These are phyloP conservation scores for Kluyveromyces siamensis DNA, from an alignment of 805 yeast genomes.

Conservation along the genomic window DNA sequence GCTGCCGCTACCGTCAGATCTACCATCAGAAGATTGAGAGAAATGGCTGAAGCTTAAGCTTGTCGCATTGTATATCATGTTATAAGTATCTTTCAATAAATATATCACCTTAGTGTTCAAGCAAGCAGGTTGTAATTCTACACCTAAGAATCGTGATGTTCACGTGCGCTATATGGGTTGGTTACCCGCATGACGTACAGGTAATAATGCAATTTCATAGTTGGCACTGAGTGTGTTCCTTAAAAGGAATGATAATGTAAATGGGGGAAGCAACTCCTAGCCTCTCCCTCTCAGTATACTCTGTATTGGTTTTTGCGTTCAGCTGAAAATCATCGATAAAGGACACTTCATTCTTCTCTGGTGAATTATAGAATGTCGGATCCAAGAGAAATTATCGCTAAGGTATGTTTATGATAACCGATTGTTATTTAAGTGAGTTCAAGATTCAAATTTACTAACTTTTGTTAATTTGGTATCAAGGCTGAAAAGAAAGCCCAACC, in stretches of 20 bases:
- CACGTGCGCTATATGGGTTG: background rate
- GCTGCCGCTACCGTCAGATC: constrained; percentile 99
- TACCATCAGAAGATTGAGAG: constrained; percentile 99
- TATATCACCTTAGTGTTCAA: background rate
- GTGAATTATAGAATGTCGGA: constrained; percentile 29
- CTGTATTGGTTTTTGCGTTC: too few species aligned
- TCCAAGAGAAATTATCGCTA: constrained; percentile 37
- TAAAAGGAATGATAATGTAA: too few species aligned
- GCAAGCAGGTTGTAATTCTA: background rate
- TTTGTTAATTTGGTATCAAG: constrained; percentile 27
- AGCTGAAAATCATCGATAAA: too few species aligned
- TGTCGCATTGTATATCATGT: constrained; percentile 7
- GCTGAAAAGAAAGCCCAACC: constrained; percentile 67
- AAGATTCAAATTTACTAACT: constrained; percentile 4
- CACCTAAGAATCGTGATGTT: too few species aligned
- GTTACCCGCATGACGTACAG: background rate
- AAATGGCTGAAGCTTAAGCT: constrained; percentile 95
- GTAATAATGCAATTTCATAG: too few species aligned
- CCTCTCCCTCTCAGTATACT: too few species aligned
- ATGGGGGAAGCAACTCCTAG: too few species aligned
- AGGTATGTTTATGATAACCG: constrained; percentile 30
- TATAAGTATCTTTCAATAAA: constrained; percentile 4
- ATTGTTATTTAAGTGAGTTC: constrained; percentile 25
- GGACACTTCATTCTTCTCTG: too few species aligned
- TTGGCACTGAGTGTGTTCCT: too few species aligned